Evolutionary conservation across 768 basidiomycete species (phyloP).

Genomic region (Fomitopsis serialis): DNA sequence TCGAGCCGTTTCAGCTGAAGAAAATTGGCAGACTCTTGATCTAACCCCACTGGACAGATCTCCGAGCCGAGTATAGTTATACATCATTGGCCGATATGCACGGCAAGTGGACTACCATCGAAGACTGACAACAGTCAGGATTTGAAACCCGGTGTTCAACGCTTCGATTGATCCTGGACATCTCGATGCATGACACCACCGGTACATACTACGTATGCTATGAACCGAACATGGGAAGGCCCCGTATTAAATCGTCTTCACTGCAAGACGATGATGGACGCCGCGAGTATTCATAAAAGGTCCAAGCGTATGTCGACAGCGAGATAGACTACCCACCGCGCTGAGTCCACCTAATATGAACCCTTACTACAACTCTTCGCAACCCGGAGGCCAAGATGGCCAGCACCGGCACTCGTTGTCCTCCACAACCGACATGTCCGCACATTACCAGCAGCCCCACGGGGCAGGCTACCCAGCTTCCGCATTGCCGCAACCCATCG

Average conservation of each 20-base stretch:
- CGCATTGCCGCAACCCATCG: background rate
- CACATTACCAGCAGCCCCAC: background rate
- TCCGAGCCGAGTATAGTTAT: background rate
- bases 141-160: background rate
- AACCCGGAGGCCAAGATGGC: background rate
- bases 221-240: background rate
- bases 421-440: background rate
- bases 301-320: background rate
- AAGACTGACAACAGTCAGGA: background rate
- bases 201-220: background rate
- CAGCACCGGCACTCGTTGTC: background rate
- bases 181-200: background rate
- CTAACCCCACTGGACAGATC: background rate
- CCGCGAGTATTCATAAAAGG: background rate
- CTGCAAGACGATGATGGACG: background rate
- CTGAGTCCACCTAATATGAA: background rate
- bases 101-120: background rate
- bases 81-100: background rate
- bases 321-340: background rate
- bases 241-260: background rate
- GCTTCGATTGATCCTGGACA: background rate
- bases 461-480: background rate
- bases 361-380: background rate
- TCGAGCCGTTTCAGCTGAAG: background rate
- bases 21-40: background rate